Evolutionary conservation across 2,329 filamentous ascomycete genomes (phyloP), one percentile per base, ranked within the genome.

Genomic region (Monosporascus sp.): DNA sequence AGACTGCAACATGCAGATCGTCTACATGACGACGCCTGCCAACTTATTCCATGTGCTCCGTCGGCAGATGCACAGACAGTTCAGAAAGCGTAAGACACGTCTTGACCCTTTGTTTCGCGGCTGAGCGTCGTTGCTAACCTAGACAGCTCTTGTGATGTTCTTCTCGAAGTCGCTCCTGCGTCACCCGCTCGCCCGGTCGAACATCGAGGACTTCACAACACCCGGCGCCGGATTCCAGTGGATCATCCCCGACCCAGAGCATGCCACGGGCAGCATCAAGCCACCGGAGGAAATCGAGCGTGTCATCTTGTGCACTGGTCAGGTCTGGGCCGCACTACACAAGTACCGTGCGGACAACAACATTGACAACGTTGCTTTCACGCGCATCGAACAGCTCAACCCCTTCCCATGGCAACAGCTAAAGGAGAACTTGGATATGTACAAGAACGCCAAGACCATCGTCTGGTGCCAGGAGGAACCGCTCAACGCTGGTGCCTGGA

Each of bases 1-100:
- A 78, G 94, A 99, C 77, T 96, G 91, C 81, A 99, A 99, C 78
- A 96, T 99, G 86, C 94, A 99, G 78, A 88, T 99, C 70, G 91
- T 87, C 52, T 96, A 94, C 80, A 92, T 95, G 85, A 99, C 94
- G n/a, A 89, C 88, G 47, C 94, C 94, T 28, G 83, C 93, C 60
- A 99, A 99, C 75, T 74, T 95, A 70, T 99, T 99, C 87, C 94
- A 99, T 75, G 86, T 94, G 62, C 83, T 99, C 59, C 89, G 94
- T 71, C 86, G 94, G 74, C 94, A 99, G 78, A 96, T 99, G 86
- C 92, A 97, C 81, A 86, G 94, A 68, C 93, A 99, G 71, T 99
- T 99, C 88, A 86, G 94, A 77, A 99, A 99, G 81, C 94, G 90
- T 94, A 81, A 85, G 89, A 80, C 45, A 17, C 26, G 11, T 28